Base-by-base conservation (phyloP, 73 alveolate species). In the Symbiodinium pilosum region DNA sequence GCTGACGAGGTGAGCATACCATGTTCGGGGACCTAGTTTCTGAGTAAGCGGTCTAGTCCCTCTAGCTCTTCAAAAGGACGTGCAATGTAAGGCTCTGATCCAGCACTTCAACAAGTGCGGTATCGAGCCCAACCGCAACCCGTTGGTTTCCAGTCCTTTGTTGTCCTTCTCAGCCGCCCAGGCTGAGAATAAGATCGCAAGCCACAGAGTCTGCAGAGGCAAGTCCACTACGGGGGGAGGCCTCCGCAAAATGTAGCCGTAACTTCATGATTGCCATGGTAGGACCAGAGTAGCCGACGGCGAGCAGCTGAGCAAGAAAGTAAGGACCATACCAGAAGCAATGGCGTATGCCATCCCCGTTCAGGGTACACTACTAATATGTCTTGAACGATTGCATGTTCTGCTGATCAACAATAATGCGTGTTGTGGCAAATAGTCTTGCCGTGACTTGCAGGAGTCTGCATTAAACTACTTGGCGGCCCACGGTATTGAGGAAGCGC, bases 191-290 rank as follows among this genome's bases (percentile, higher is more conserved):
- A 26, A 85, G 81, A 12, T 43, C 93, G 54, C 75, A 85, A 44
- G 54, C 93, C 14, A 51, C 93, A 12, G 93, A 47, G 28, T 85
- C 93, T n/a, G 73, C 93, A 24, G 93, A 85, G 93, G 91, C 59
- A 38, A 14, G n/a, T n/a, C n/a, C n/a, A n/a, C n/a, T n/a, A n/a
- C n/a, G n/a, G n/a, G n/a, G n/a, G n/a, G n/a, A n/a, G n/a, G n/a
- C n/a, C n/a, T n/a, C 11, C 12, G 26, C 32, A 11, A 30, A 42
- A 42, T 38, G 6, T 42, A 24, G 3, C 92, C 26, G 86, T n/a
- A 39, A 36, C 36, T 28, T 38, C 84, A 26, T 18, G 16, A 30
- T 7, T n/a, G 30, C 43, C 30, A 7, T 7, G 40, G n/a, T 40
- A 85, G 93, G 93, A 85, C 44, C 93, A 85, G 56, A 40, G 39